Base-by-base conservation (phyloP, 1,284 basidiomycete species). In the Boletus sp. region DNA sequence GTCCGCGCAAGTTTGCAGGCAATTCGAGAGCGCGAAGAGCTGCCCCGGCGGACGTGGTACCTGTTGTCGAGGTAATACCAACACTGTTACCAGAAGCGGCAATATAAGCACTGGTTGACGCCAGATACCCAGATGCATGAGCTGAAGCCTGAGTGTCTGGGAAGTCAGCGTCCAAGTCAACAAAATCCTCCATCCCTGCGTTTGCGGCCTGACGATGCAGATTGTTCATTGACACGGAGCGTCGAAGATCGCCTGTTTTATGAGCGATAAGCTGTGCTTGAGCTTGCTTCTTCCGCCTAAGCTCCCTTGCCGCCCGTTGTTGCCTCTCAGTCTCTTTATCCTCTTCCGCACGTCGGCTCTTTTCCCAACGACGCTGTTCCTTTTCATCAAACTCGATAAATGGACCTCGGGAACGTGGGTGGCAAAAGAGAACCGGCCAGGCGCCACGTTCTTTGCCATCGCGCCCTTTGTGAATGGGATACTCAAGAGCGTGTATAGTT, bases 51-150 rank as follows among this genome's bases (percentile, higher is more conserved):
- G 94, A 96, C 0, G 94, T 94, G 58, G 97, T 84, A 23, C 82
- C 79, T 43, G 67, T 67, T 12, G 89, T 91, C 4, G 94, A 96
- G 2, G 95, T 94, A 61, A 98, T 84, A 35, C 82, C 78, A 41
- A 98, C 91, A 56, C 91, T 95, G 69, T 99, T 99, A 14, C 94
- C 94, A 1, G 94, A 96, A 4, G 94, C 94, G 39, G 92, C 91
- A 51, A 89, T 76, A 61, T 88, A 92, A 16, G 74, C 77, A 33
- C 73, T 73, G 4, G 65, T 67, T 13, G 85, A 82, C 9, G 77
- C 74, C 8, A 82, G 70, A 60, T 81, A 88, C 4, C 85, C 84
- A 4, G 86, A 89, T 20, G 84, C 82, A 49, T 81, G 78, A 17
- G 73, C 74, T 2, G 81, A 82, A 40, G 78, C 79, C 29, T 67